phyloP scores from a whole-genome alignment of 2,329 filamentous ascomycete genomes.

The Phialophora tarda region DNA sequence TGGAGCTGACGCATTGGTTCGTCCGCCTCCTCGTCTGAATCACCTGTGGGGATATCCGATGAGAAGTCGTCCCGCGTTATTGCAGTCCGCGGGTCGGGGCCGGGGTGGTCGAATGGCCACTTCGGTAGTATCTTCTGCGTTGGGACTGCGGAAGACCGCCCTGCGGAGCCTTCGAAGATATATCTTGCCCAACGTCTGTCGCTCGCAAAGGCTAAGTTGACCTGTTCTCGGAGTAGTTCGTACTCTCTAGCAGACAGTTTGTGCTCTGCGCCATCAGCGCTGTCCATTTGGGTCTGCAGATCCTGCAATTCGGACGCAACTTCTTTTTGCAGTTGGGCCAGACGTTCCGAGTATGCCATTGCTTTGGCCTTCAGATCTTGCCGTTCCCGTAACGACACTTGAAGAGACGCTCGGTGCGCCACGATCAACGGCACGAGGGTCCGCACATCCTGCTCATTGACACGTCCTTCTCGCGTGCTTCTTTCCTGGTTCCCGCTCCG shows the following conservation, averaged over 20 bases:
- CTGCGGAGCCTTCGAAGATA: conserved; percentile 22
- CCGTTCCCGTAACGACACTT: conserved; percentile 39
- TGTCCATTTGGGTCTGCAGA: not conserved
- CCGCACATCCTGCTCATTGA: conserved; percentile 42
- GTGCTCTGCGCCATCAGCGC: not conserved
- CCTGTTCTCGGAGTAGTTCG: conserved; percentile 17
- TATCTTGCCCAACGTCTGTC: conserved; percentile 27
- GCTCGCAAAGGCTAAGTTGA: conserved; percentile 23
- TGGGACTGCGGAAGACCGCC: not conserved
- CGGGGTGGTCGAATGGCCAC: conserved; percentile 7
- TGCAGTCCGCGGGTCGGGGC: not conserved
- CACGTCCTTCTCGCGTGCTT: not conserved
- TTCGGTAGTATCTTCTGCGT: not conserved
- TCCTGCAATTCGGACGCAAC: not conserved
- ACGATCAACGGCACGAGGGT: conserved; percentile 69
- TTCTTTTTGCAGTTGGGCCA: conserved; percentile 8
- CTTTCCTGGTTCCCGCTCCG: not conserved
- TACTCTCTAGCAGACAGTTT: not conserved
- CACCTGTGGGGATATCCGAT: not conserved
- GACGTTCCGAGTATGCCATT: not conserved
- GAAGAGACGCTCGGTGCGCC: conserved; percentile 72
- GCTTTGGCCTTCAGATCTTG: conserved; percentile 18
- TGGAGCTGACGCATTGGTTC: conserved; percentile 21
- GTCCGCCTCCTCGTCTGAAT: conserved; percentile 3
- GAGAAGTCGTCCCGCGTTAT: not conserved